phyloP scores from a whole-genome alignment of 202 grass and related monocot genomes.

The Brachypodium distachyon region DNA sequence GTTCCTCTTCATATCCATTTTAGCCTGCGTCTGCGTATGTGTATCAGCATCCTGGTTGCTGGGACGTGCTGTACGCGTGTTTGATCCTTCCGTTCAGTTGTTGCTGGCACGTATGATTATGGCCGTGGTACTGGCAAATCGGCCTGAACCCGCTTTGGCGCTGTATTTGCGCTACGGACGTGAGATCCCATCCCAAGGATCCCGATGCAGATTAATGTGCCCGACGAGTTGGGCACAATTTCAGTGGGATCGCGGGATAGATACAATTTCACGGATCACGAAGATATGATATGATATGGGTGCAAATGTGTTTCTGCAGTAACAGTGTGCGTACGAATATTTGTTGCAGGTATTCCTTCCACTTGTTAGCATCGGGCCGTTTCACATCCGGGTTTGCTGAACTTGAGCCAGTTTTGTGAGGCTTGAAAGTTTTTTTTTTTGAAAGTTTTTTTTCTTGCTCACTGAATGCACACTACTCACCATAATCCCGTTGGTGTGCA shows the following conservation, averaged over 20 bases:
- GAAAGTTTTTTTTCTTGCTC: background rate
- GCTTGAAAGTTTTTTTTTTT: too few relatives aligned
- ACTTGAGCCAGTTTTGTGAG: background rate
- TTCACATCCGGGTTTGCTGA: background rate
- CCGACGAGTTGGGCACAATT: background rate
- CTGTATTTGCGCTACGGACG: background rate
- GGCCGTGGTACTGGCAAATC: background rate
- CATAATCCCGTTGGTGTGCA: background rate
- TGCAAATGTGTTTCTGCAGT: background rate
- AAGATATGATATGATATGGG: background rate
- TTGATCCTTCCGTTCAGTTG: background rate
- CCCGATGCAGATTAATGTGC: background rate
- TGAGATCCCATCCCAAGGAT: constrained; percentile 11
- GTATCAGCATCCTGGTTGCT: background rate
- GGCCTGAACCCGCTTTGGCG: background rate
- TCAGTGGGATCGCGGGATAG: background rate
- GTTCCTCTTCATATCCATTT: background rate
- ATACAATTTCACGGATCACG: background rate
- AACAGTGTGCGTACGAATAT: background rate
- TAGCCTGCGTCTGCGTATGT: too few relatives aligned
- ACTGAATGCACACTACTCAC: too few relatives aligned
- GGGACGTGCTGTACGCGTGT: background rate
- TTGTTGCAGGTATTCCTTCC: background rate
- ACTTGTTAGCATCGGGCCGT: background rate
- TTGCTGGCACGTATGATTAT: background rate